Base-by-base conservation (phyloP, 2,329 filamentous ascomycete species). In the Phaeosphaeria sp. region DNA sequence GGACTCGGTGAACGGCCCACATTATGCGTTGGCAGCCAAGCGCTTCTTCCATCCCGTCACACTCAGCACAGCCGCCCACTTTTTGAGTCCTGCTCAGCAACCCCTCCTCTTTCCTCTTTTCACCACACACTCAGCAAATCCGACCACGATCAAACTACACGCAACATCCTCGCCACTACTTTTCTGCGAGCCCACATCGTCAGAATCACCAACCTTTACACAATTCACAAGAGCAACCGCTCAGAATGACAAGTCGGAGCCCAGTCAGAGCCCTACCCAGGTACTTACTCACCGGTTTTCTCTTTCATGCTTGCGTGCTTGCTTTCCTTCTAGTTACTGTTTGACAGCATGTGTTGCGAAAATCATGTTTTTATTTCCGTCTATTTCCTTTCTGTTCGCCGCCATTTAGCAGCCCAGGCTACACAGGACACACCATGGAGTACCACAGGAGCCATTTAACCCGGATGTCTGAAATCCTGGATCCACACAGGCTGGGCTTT, bases 201-300 rank as follows among this genome's bases (percentile, higher is more conserved):
- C 27, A 50, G n/a, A 27, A 50, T 20, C 25, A 46, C 18, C 36
- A 17, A 23, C 39, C 25, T 27, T 22, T 10, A 27, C 33, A 43
- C 69, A 62, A 54, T 52, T 65, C 55, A 61, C 62, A 70, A 72
- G 73, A 76, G 73, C 75, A 71, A 71, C 72, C 70, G 74, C 72
- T 77, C 76, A 78, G 74, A 71, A 78, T 78, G 76, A 74, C 75
- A 76, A 73, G 72, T 78, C 76, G 74, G 75, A 78, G 73, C 72
- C 75, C 74, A 77, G 71, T 71, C 74, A 67, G 72, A n/a, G n/a
- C n/a, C n/a, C n/a, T n/a, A 67, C 72, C 74, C 65, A 78, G 76
- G 76, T 78, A 78, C 73, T 77, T 78, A 78, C 74, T 75, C 76
- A 74, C 71, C 61, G 74, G 72, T 77, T 68, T 66, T 65, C 63